Percentiles rank a stretch among this genome's conserved stretches.
Evolutionary conservation across 176 grass and related monocot species (phyloP).

Genomic region (Dendrocalamus sinicus): DNA sequence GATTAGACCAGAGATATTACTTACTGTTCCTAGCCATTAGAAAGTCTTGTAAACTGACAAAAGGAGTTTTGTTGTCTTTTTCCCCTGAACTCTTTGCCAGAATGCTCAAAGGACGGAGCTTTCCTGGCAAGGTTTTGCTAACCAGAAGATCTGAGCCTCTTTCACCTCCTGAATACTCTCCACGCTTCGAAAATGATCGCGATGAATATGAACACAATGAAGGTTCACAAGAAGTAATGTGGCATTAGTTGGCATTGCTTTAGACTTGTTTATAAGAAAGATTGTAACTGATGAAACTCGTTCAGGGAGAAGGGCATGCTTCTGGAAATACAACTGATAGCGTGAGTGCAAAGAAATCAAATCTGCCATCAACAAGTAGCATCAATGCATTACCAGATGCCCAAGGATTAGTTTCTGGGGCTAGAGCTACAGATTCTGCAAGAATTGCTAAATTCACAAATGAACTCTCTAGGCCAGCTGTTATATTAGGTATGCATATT

Average conservation of each 20-base stretch:
- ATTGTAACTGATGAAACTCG: slow-evolving; percentile 10
- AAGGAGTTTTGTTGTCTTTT: background rate
- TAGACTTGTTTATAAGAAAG: background rate
- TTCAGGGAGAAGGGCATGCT: slow-evolving; percentile 56
- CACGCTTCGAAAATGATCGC: slow-evolving; percentile 53
- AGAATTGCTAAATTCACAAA: slow-evolving; percentile 80
- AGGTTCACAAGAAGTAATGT: slow-evolving; percentile 64
- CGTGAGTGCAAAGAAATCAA: slow-evolving; percentile 56
- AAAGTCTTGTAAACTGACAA: slow-evolving; percentile 12
- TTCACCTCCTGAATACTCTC: slow-evolving; percentile 56
- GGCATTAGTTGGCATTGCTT: slow-evolving; percentile 29
- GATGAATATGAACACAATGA: slow-evolving; percentile 61
- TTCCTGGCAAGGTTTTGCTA: slow-evolving; percentile 87
- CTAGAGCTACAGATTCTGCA: slow-evolving; percentile 93
- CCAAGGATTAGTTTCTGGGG: slow-evolving; percentile 75
- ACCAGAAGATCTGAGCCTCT: slow-evolving; percentile 69
- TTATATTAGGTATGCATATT: slow-evolving; percentile 78
- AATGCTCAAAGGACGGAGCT: slow-evolving; percentile 86
- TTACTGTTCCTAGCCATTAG: background rate
- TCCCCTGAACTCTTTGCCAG: slow-evolving; percentile 40
- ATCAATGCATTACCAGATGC: slow-evolving; percentile 65
- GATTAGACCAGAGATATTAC: background rate
- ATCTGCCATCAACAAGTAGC: slow-evolving; percentile 62
- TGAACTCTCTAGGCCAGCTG: slow-evolving; percentile 83
- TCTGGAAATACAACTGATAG: slow-evolving; percentile 51